Evolutionary conservation across 1,284 basidiomycete genomes (phyloP).

Genomic region (Coriolopsis trogii): DNA sequence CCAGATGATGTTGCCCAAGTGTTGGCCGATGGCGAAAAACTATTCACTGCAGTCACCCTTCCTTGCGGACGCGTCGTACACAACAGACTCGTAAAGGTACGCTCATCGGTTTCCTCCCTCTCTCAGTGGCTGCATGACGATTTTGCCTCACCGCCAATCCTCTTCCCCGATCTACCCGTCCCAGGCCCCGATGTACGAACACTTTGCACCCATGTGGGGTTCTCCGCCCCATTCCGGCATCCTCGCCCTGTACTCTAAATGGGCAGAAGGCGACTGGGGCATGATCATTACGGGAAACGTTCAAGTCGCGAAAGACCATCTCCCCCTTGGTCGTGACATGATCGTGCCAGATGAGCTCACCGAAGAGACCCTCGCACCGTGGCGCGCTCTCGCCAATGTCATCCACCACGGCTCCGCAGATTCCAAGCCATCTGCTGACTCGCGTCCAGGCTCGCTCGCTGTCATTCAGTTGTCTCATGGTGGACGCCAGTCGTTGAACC

Average conservation of each 20-base stretch:
- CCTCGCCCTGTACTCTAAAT: conserved; percentile 71
- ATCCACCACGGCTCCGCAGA: conserved; percentile 45
- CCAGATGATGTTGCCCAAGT: conserved; percentile 5
- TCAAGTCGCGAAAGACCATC: conserved; percentile 72
- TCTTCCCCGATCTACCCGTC: neutral
- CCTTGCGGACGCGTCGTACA: conserved; percentile 24
- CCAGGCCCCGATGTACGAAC: conserved; percentile 84
- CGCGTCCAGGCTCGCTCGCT: conserved; percentile 42
- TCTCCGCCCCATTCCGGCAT: conserved; percentile 74
- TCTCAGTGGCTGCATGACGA: neutral
- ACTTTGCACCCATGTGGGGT: conserved; percentile 69
- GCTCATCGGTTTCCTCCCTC: too few relatives aligned
- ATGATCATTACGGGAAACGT: conserved; percentile 92
- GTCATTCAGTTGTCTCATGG: conserved; percentile 88
- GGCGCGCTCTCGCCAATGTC: conserved; percentile 49
- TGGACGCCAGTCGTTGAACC: conserved; percentile 83
- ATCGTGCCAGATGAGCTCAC: conserved; percentile 54
- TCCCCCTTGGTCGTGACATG: conserved; percentile 84
- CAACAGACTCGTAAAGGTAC: conserved; percentile 30
- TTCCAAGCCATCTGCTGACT: neutral
- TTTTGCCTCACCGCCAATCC: neutral
- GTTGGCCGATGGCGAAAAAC: conserved; percentile 7
- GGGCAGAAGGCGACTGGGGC: conserved; percentile 84
- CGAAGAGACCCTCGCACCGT: conserved; percentile 51
- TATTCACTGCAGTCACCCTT: conserved; percentile 18